phyloP scores from a whole-genome alignment of 352 stramenopile species.

The Pythium rhizo-oryzae region DNA sequence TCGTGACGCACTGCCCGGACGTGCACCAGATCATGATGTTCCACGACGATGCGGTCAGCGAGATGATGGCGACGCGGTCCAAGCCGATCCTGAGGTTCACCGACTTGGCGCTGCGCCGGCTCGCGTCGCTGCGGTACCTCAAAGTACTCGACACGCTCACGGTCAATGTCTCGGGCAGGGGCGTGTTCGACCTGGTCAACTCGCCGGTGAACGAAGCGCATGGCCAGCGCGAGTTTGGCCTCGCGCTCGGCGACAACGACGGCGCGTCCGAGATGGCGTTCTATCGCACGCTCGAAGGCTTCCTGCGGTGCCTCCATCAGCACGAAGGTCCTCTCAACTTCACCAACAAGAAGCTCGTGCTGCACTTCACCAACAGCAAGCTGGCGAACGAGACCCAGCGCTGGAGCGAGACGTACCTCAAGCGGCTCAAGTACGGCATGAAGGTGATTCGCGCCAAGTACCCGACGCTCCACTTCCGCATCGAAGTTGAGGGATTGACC shows the following conservation, averaged over 20 bases:
- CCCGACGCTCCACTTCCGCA: slow-evolving; percentile 19
- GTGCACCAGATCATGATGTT: slow-evolving; percentile 2
- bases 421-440: slow-evolving; percentile 9
- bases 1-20: slow-evolving; percentile 5
- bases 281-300: slow-evolving; percentile 18
- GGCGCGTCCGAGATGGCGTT: slow-evolving; percentile 15
- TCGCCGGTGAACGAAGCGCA: slow-evolving; percentile 4
- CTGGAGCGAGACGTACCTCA: slow-evolving; percentile 19
- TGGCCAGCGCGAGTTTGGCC: slow-evolving; percentile 11
- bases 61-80: slow-evolving; percentile 4
- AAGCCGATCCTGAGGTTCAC: slow-evolving; percentile 12
- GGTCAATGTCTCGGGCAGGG: slow-evolving; percentile 17
- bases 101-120: slow-evolving; percentile 2
- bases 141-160: background rate
- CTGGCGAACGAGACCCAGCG: background rate
- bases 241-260: slow-evolving; percentile 4
- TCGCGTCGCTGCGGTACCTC: slow-evolving; percentile 6
- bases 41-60: slow-evolving; percentile 9
- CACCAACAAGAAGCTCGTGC: slow-evolving; percentile 14
- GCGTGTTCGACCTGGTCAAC: slow-evolving; percentile 21
- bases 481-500: slow-evolving; percentile 9
- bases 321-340: slow-evolving; percentile 7
- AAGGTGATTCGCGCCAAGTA: slow-evolving; percentile 13
- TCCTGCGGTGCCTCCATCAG: slow-evolving; percentile 16
- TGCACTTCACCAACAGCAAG: slow-evolving; percentile 16